These are phyloP conservation scores for Boletus rubroflammeus DNA, from an alignment of 768 basidiomycete genomes.

Conservation along the genomic window DNA sequence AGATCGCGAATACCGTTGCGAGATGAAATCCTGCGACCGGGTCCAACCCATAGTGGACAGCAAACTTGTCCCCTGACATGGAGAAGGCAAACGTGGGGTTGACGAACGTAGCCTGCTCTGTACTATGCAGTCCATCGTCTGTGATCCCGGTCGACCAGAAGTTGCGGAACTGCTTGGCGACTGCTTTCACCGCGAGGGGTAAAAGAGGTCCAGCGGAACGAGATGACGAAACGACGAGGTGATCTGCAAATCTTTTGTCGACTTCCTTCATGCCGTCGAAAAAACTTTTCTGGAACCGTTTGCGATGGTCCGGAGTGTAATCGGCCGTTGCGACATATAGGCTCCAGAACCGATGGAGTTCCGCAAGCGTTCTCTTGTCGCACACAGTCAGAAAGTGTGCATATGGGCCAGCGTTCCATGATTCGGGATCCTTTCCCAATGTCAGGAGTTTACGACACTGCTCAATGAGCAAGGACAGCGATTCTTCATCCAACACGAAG, in stretches of 20 bases:
- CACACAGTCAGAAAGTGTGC: conserved; percentile 23
- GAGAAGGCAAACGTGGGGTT: conserved; percentile 34
- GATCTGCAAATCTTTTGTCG: background rate
- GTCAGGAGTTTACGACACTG: conserved; percentile 26
- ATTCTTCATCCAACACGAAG: conserved; percentile 22
- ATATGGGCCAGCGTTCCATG: conserved; percentile 29
- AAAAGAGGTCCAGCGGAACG: conserved; percentile 30
- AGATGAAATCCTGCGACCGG: conserved; percentile 32
- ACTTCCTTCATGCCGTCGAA: conserved; percentile 20
- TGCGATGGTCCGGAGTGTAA: conserved; percentile 8
- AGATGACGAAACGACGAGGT: conserved; percentile 6
- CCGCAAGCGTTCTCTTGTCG: conserved; percentile 22
- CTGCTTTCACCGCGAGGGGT: conserved; percentile 2
- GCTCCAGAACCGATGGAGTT: conserved; percentile 22
- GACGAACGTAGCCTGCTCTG: conserved; percentile 12
- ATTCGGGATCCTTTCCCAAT: conserved; percentile 13
- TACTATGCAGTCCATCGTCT: conserved; percentile 20
- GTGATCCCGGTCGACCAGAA: conserved; percentile 28
- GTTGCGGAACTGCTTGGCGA: conserved; percentile 20
- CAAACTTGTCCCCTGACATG: conserved; percentile 16
- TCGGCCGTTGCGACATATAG: conserved; percentile 13
- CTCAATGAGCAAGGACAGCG: conserved; percentile 23
- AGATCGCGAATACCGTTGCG: conserved; percentile 23
- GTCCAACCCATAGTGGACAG: conserved; percentile 31
- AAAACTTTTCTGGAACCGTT: conserved; percentile 17